phyloP scores from a whole-genome alignment of 2,329 filamentous ascomycete species.

The Tolypocladium album region DNA sequence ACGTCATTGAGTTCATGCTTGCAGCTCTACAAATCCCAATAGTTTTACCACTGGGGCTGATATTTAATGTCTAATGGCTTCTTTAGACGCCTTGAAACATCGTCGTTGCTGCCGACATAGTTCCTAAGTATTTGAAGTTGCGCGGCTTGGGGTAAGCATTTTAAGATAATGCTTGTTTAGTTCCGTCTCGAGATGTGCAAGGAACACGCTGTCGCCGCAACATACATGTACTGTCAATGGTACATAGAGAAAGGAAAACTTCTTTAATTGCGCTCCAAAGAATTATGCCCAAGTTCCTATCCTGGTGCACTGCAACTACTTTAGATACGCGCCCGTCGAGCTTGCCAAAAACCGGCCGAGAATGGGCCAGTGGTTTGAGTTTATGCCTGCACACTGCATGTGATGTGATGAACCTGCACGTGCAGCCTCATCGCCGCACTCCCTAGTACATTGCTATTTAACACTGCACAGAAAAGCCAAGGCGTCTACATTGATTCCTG shows the following conservation, averaged over 20 bases:
- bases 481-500: background rate
- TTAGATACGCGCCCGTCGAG: background rate
- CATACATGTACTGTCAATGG: background rate
- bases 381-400: background rate
- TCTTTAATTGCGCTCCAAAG: background rate
- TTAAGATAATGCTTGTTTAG: too few relatives aligned
- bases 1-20: too few relatives aligned
- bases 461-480: background rate
- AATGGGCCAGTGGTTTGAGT: rapidly evolving
- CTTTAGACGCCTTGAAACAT: too few relatives aligned
- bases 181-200: too few relatives aligned
- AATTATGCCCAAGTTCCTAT: background rate
- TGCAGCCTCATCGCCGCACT: background rate
- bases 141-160: too few relatives aligned
- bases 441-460: background rate
- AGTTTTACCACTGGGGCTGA: too few relatives aligned
- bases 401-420: background rate
- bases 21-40: too few relatives aligned
- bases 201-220: background rate
- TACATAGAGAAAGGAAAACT: too few relatives aligned
- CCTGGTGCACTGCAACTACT: too few relatives aligned
- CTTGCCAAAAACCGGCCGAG: background rate
- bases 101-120: too few relatives aligned
- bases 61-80: too few relatives aligned
- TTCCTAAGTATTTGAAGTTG: too few relatives aligned